Base-by-base conservation (phyloP, 1,284 basidiomycete species). In the Tetrapyrgos nigripes region DNA sequence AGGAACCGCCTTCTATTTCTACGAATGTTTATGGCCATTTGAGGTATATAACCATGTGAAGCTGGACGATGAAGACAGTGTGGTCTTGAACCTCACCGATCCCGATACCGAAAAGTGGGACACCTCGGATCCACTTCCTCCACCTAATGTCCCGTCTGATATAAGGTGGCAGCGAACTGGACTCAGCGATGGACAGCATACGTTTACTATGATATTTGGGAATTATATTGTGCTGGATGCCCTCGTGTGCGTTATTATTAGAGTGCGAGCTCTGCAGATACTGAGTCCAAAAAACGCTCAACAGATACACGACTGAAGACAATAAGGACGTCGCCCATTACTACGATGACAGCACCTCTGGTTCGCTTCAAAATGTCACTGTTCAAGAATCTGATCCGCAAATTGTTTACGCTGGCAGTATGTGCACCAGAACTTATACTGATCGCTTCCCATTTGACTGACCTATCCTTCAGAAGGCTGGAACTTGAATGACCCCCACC, bases 1-100 rank as follows among this genome's bases (percentile, higher is more conserved):
- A 53, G 51, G 51, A 13, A 26, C 40, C 14, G 51, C 35, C 8
- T 23, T 53, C 13, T 53, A 53, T 10, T 53, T 44, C 35, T 47
- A 29, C 10, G 28, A 43, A 6, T 44, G 43, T 19, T 17, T 54
- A 8, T 54, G 53, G 53, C 43, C 44, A 10, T 46, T 31, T 24
- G 45, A 54, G 17, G 53, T 54, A 9, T 19, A 24, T 6, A 54
- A 40, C 17, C 27, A 31, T 4, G 2, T 54, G 6, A 46, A 27
- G 10, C 44, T 54, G 26, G 53, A 54, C 17, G 44, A 44, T 28
- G 29, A 44, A 11, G n/a, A 19, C 23, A 44, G 45, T 13, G 24
- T 29, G 17, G 47, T 44, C 21, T 3, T 54, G 19, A 21, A 29
- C 29, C 31, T 54, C 27, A 46, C 45, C 27, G 44, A 37, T 29